Base-by-base conservation (phyloP, 768 basidiomycete species). In the Boletus pseudo-olivaceus region DNA sequence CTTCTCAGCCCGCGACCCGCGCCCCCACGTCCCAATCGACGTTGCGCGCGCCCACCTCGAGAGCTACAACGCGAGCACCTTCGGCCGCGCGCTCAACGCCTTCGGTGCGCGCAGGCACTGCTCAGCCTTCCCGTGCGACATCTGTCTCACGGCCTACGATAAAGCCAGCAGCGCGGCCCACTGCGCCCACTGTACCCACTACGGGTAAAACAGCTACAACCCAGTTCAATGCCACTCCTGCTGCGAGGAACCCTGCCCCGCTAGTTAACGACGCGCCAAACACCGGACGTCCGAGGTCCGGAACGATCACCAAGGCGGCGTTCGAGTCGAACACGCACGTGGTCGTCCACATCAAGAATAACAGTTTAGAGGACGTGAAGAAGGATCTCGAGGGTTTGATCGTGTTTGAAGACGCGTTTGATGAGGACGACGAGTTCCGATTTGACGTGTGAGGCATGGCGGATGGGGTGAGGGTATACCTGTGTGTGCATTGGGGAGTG, bases 351-450 rank as follows among this genome's bases (percentile, higher is more conserved):
- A 53, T 62, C 2, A 37, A 58, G 41, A 69, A 51, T 32, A 65
- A 55, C 7, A 59, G 67, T 37, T n/a, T 71, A 35, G 63, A 63
- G 50, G 64, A 66, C 27, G 66, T 68, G 47, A 70, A 64, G 56
- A 71, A 67, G 48, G 61, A 62, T 15, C 67, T 71, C 27, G 66
- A 71, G 41, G 65, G 60, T 17, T 47, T 66, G 39, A 55, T 69
- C 59, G 66, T 70, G 38, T 64, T 72, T 20, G 68, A 58, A 17
- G 66, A 66, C 30, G 62, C 40, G 23, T 68, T 66, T 9, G 62
- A 60, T 23, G 63, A 63, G 1, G 61, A 60, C 9, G 68, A 72
- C n/a, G 68, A 44, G 30, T 72, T 70, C 55, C 62, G 55, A 40
- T 72, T 70, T 35, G 58, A 61, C 29, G 60, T 70, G 19, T 69